Evolutionary conservation across 352 stramenopile genomes (phyloP), one percentile per base, ranked within the genome.

Genomic region (Pythium myriotylum): DNA sequence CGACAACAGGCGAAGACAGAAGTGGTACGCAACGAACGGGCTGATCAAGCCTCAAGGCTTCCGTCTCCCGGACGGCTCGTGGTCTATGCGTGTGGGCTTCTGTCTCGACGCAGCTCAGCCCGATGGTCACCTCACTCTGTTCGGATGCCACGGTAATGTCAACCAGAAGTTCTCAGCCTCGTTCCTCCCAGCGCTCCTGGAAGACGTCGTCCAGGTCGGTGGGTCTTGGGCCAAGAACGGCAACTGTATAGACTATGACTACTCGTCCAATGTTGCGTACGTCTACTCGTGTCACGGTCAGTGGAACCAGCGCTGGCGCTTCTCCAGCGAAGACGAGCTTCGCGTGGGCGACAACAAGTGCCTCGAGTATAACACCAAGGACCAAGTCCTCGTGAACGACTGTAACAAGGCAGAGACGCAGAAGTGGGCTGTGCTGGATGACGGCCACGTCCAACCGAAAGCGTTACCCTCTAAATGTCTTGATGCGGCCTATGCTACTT

Each of bases 11-110:
- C 49, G 49, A 19, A 26, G 48, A 2, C 48, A 55, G 27, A 55
- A 32, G 17, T 55, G 48, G 48, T 55, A 55, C 20, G 48, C 32
- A 0, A 43, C 32, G n/a, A 23, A 41, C 27, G 27, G 48, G 12
- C 48, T 55, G 17, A 55, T 55, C 48, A 55, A 55, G 29, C 48
- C 48, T n/a, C 48, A 55, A 19, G 48, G 48, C 20, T 55, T 55
- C 17, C 27, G 32, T 26, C 27, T 41, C 13, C 1, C 2, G 14
- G 41, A 29, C 10, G 32, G 32, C 14, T 16, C 46, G 32, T 55
- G 48, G 48, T 3, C n/a, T 14, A 55, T 55, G 48, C 48, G 48
- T 5, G 17, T 55, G 10, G 48, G 32, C 48, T 20, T 32, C 3
- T 55, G 48, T 45, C 48, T 55, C 4, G 48, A 55, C 27, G 3